phyloP scores from a whole-genome alignment of 257 asterid species.

The Capsicum chinense region DNA sequence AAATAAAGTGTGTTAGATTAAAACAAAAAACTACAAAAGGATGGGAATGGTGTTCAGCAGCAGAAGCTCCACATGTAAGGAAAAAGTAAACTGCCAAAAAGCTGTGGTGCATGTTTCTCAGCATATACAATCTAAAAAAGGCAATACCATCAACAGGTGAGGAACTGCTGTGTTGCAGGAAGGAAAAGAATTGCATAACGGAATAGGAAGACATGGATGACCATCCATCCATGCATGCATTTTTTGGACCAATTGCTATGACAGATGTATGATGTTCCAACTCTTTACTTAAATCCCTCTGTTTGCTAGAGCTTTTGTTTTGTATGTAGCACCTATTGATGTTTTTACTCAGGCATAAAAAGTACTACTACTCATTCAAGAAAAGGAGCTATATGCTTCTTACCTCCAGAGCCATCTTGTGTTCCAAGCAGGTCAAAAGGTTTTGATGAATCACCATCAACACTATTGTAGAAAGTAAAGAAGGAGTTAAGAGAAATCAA shows the following conservation, averaged over 20 bases:
- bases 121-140: not conserved
- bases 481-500: constrained; percentile 21
- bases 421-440: constrained; percentile 78
- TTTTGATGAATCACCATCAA: constrained; percentile 54
- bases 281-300: not conserved
- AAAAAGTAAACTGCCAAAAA: not conserved
- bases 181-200: not conserved
- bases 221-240: not conserved
- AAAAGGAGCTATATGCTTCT: constrained; percentile 33
- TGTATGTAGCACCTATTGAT: constrained; percentile 3
- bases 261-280: constrained; percentile 14
- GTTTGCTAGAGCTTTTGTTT: not conserved
- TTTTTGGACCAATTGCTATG: not conserved
- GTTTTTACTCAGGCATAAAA: not conserved
- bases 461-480: constrained; percentile 53
- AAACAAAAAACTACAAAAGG: not conserved
- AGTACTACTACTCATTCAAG: constrained; percentile 9
- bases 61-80: not conserved
- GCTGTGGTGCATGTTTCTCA: constrained; percentile 12
- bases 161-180: not conserved
- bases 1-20: not conserved
- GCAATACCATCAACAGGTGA: not conserved
- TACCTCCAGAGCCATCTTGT: constrained; percentile 75
- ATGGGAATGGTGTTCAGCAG: not conserved
- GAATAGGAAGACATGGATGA: not conserved